Evolutionary conservation across 2,329 filamentous ascomycete species (phyloP).

Genomic region (Trichoderma simmonsii): DNA sequence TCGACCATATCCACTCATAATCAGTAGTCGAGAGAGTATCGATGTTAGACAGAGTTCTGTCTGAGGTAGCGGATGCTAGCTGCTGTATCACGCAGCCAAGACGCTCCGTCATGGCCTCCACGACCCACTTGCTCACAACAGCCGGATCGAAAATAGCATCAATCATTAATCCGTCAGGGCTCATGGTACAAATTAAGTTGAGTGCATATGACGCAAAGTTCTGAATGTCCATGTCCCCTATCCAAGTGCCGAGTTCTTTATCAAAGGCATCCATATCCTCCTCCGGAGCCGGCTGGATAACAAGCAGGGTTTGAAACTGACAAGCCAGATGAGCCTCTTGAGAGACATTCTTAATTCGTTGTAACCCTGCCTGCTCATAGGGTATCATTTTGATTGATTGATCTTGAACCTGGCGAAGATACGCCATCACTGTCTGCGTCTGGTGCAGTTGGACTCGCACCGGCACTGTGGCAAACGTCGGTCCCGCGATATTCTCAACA

Average conservation of each 20-base stretch:
- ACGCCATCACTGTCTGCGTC: background rate
- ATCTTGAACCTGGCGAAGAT: background rate
- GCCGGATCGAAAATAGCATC: too few species aligned
- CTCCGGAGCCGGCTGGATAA: background rate
- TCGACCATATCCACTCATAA: background rate
- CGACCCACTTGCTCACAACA: too few species aligned
- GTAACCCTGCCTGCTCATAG: background rate
- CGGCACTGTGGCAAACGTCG: slow-evolving; percentile 30
- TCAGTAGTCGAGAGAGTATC: background rate
- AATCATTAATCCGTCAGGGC: too few species aligned
- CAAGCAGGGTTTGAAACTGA: background rate
- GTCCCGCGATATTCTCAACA: slow-evolving; percentile 27
- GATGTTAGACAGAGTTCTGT: background rate
- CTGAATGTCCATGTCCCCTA: background rate
- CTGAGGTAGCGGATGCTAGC: too few species aligned
- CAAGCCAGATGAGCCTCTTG: background rate
- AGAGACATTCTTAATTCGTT: background rate
- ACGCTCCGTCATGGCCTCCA: background rate
- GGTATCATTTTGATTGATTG: background rate
- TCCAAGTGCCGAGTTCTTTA: background rate
- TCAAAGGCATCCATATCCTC: background rate
- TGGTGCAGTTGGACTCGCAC: slow-evolving; percentile 21
- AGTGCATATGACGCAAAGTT: too few species aligned
- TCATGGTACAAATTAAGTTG: too few species aligned
- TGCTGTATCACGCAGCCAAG: background rate